Evolutionary conservation across 495 filamentous ascomycete species (phyloP).

Genomic region (Hypomontagnella monticulosa): DNA sequence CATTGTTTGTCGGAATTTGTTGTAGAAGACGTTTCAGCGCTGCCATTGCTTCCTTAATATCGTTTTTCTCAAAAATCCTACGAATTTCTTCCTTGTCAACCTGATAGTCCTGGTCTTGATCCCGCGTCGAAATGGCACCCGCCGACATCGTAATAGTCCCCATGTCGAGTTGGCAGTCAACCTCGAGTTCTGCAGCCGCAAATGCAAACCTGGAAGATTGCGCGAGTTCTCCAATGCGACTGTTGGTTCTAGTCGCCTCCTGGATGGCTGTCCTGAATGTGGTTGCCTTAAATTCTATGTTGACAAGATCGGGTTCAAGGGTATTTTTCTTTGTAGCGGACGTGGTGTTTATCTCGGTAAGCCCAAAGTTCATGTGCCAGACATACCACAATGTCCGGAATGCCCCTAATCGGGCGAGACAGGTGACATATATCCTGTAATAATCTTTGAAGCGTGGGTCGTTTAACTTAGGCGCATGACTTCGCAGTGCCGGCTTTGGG

Average conservation of each 20-base stretch:
- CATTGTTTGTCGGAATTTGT: background rate
- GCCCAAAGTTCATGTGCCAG: constrained; percentile 7
- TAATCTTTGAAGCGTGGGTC: background rate
- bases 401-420: constrained; percentile 41
- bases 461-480: background rate
- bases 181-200: background rate
- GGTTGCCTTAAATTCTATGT: background rate
- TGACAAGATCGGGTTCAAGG: background rate
- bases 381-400: constrained; percentile 43
- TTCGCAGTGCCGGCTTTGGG: constrained; percentile 4
- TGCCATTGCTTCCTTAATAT: constrained; percentile 18
- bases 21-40: constrained; percentile 25
- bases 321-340: background rate
- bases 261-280: constrained; percentile 22
- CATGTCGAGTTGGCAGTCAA: constrained; percentile 37
- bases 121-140: background rate
- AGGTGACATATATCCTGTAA: constrained; percentile 24
- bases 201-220: constrained; percentile 7
- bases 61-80: constrained; percentile 19
- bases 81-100: background rate
- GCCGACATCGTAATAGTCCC: constrained; percentile 24
- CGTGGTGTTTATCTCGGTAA: background rate
- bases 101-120: background rate
- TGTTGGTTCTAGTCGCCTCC: constrained; percentile 7
- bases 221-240: background rate